Base-by-base conservation (phyloP, 2,329 filamentous ascomycete genomes). In the Fusarium sp. region DNA sequence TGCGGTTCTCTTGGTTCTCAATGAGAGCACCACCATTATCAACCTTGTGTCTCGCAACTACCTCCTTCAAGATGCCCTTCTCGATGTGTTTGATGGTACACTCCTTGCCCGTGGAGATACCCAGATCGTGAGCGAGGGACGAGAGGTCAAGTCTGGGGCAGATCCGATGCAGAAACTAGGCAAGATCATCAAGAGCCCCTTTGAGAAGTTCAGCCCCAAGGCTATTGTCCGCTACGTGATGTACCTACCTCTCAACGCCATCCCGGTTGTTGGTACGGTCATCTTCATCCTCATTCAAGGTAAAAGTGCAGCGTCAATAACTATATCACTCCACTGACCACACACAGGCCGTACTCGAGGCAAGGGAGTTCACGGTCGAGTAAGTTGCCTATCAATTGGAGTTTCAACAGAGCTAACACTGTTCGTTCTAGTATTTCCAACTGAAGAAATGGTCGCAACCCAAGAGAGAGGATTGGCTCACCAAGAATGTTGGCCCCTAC, bases 241-340 rank as follows among this genome's bases (percentile, higher is more conserved):
- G 84, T 96, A 97, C 80, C 86, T 98, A 47, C 95, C 96, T 17
- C 87, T 98, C 69, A 98, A 98, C 84, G 95, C 98, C 80, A 95
- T 98, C 59, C 96, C 96, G 0, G 88, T 98, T 1, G 90, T 98
- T 24, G 96, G 96, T 11, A 98, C 95, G 0, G 85, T 91, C 13
- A 84, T 95, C 9, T 98, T 97, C 82, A 88, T 98, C 39, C 81
- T 93, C 35, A 81, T 97, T 22, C 94, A 98, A 82, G 93, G 92
- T 82, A 73, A 65, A 22, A 36, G 35, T 26, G 2, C 3, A 26
- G 14, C 22, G 20, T 32, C 26, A 5, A 17, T 26, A 48, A 47
- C 24, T 72, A 44, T 62, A n/a, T 22, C n/a, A 9, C 41, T 22
- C 30, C 58, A 22, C 68, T 72, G 56, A 65, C 32, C 42, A 38